Conservation (phyloP, 306 rosid species). For the Benincasa hispida region DNA sequence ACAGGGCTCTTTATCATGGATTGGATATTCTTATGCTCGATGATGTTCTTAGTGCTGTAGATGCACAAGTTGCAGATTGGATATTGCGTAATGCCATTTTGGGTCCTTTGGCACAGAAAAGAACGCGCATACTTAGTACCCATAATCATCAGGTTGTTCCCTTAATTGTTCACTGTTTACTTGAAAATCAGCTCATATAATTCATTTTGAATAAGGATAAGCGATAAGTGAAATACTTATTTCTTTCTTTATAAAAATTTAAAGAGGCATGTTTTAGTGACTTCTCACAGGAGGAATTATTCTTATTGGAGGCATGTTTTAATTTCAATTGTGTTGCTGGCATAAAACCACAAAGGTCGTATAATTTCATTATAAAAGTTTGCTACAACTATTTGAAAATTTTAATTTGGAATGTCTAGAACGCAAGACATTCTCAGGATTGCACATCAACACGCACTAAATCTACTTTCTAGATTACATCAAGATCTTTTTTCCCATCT, state of each 20-base stretch:
- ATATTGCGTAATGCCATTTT: slow-evolving; percentile 61
- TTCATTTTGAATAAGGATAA: not conserved
- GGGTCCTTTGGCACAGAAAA: slow-evolving; percentile 57
- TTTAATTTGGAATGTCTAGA: not conserved
- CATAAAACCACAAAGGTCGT: no score
- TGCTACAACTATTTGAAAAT: not conserved
- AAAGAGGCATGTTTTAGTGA: no score
- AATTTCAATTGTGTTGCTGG: no score
- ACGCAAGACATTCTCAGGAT: not conserved
- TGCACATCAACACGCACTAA: not conserved
- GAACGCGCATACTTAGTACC: slow-evolving; percentile 69
- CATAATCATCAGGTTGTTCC: slow-evolving; percentile 68
- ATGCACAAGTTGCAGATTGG: slow-evolving; percentile 80
- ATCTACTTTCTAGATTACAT: not conserved
- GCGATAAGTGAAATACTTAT: not conserved
- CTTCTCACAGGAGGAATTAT: no score
- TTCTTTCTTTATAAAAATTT: no score
- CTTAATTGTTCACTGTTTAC: not conserved
- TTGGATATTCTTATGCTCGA: slow-evolving; percentile 76
- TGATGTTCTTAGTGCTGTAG: slow-evolving; percentile 88
- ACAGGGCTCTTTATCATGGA: slow-evolving; percentile 80
- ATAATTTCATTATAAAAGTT: not conserved
- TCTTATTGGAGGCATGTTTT: no score
- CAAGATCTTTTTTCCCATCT: not conserved
- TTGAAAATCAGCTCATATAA: not conserved